Evolutionary conservation across 2,329 filamentous ascomycete species (phyloP).

Genomic region (Trichoderma sp.): DNA sequence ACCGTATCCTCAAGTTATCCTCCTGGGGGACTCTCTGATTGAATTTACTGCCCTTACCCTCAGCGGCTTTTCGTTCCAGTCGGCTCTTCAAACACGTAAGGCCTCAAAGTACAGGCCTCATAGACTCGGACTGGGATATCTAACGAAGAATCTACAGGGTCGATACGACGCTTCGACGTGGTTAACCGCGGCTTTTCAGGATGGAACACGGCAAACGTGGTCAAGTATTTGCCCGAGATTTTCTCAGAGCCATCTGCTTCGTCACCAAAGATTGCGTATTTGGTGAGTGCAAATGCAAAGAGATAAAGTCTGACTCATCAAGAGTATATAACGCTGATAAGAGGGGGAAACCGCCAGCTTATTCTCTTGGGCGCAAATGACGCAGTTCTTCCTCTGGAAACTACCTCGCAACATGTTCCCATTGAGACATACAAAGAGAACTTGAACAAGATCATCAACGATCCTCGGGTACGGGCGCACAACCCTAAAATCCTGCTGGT

Average conservation of each 20-base stretch:
- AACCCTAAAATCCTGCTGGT: constrained; percentile 72
- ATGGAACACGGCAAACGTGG: constrained; percentile 75
- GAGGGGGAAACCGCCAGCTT: constrained; percentile 46
- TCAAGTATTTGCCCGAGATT: constrained; percentile 66
- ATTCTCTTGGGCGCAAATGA: constrained; percentile 92
- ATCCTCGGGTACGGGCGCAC: constrained; percentile 68
- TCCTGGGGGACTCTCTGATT: constrained; percentile 89
- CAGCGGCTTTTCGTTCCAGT: constrained; percentile 71
- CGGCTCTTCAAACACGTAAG: constrained; percentile 67
- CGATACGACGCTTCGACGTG: constrained; percentile 76
- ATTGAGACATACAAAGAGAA: constrained; percentile 74
- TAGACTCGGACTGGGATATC: neutral
- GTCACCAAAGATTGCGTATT: constrained; percentile 61
- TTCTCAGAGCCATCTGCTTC: constrained; percentile 63
- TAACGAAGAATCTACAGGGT: constrained; percentile 51
- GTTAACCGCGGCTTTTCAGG: constrained; percentile 86
- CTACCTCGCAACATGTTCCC: constrained; percentile 71
- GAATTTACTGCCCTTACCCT: constrained; percentile 62
- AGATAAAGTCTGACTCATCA: neutral
- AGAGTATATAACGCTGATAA: neutral
- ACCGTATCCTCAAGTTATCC: constrained; percentile 70
- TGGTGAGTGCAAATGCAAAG: constrained; percentile 49
- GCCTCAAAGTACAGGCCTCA: too few relatives aligned
- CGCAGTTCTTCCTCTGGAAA: constrained; percentile 63
- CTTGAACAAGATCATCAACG: constrained; percentile 66